Evolutionary conservation across 2,329 filamentous ascomycete genomes (phyloP), one percentile per base, ranked within the genome.

Genomic region (Xylaria sp.): DNA sequence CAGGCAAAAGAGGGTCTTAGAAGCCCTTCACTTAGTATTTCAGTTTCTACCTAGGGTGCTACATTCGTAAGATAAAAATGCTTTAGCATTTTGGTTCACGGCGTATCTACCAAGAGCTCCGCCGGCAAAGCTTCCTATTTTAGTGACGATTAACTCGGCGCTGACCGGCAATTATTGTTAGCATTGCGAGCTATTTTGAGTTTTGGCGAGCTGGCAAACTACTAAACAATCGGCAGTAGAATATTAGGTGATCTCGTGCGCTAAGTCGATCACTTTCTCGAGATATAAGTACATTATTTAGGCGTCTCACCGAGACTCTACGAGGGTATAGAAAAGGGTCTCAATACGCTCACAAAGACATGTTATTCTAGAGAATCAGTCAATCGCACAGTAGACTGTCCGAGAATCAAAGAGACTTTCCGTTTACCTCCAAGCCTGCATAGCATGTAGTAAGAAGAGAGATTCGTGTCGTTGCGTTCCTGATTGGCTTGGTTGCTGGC

Each of bases 401-500:
- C 28, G 7, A 48, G 13, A 2, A 20, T 55, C 34, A 41, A 62
- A 62, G 31, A 20, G 39, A 7, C 15, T 28, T 23, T 60, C 2
- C 48, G 13, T 41, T 18, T 41, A 7, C 8, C 46, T 48, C 46
- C 5, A 3, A 60, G 28, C 13, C 15, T 13, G 15, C 1, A 44
- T 13, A 44, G 41, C 13, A 44, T 46, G 41, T 44, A 44, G 13
- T 18, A 44, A 18, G 13, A 44, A 18, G 41, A 18, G 18, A 56
- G 18, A 13, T 41, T 69, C 63, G 63, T 63, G 63, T 69, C 63
- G 58, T 58, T 66, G n/a, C 44, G 50, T 34, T 39, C 37, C 58
- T 51, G 10, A 69, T 69, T 69, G 63, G 67, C 67, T 37, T 56
- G 56, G 28, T 31, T 20, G 3, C 25, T 37, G 13, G 51, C 28